phyloP scores from a whole-genome alignment of 2,329 filamentous ascomycete species.

The Cercospora sesami region DNA sequence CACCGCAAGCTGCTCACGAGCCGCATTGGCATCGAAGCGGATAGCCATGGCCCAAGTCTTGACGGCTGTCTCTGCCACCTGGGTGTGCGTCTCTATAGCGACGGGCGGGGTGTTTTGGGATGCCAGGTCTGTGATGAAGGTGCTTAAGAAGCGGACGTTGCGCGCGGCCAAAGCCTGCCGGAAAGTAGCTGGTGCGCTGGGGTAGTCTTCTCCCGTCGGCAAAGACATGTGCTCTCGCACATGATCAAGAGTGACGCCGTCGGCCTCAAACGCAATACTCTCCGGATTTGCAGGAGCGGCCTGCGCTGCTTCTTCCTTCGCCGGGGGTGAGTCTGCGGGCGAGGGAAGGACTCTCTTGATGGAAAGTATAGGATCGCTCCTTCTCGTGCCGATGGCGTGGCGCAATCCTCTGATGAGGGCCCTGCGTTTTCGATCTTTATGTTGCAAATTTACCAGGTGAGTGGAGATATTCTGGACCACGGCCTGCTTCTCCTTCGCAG shows the following conservation, averaged over 20 bases:
- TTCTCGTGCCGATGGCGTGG: neutral
- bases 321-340: neutral
- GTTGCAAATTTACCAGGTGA: neutral
- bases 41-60: neutral
- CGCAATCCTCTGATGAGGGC: neutral
- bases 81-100: neutral
- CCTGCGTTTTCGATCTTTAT: neutral
- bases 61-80: neutral
- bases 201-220: slow-evolving; percentile 2
- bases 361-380: slow-evolving; percentile 3
- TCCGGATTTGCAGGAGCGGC: neutral
- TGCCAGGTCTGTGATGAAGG: neutral
- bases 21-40: neutral
- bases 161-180: neutral
- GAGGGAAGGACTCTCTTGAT: neutral
- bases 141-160: neutral
- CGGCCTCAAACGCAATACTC: neutral
- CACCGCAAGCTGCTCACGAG: neutral
- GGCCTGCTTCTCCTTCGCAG: slow-evolving; percentile 10
- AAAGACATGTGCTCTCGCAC: neutral
- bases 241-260: neutral
- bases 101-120: neutral
- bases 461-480: neutral
- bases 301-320: neutral
- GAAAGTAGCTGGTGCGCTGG: neutral